A percentile compares a stretch with the other conserved stretches of the same genome.
Conservation (phyloP, 2,329 filamentous ascomycete genomes). For the Cytospora piceicola region DNA sequence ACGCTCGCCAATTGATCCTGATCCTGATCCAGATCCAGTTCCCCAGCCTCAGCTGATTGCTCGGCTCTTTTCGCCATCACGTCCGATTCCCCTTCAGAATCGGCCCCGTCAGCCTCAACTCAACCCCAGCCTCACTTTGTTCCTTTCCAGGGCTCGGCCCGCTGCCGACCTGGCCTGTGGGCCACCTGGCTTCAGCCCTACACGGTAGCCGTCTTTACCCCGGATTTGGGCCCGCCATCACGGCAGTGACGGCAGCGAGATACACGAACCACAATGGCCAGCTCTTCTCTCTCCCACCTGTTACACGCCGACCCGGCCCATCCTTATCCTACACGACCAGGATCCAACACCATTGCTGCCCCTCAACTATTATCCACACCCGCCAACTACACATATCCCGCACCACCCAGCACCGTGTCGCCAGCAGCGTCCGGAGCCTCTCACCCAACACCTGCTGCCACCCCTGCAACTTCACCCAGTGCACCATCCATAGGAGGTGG, state of each 20-base stretch:
- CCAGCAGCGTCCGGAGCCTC: conserved; percentile 22
- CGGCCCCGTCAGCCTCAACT: neutral
- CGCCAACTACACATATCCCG: conserved; percentile 20
- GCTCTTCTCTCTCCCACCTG: conserved; percentile 32
- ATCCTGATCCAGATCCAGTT: conserved; percentile 6
- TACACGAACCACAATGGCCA: conserved; percentile 27
- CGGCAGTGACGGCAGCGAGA: conserved; percentile 16
- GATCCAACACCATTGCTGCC: conserved; percentile 8
- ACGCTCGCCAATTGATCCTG: neutral
- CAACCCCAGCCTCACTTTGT: conserved; percentile 5
- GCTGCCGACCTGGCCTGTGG: conserved; percentile 22
- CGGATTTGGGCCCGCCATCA: neutral
- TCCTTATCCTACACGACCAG: conserved; percentile 2
- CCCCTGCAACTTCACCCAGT: conserved; percentile 30
- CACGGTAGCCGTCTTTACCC: conserved; percentile 6
- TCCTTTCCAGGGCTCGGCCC: conserved; percentile 22
- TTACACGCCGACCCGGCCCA: conserved; percentile 25
- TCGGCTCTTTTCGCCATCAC: conserved; percentile 7
- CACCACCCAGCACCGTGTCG: conserved; percentile 19
- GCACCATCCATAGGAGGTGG: conserved; percentile 34
- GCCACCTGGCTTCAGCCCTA: conserved; percentile 21
- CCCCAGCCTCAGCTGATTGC: conserved; percentile 6
- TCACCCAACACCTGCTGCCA: conserved; percentile 19
- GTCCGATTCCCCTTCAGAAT: conserved; percentile 7
- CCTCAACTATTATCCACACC: conserved; percentile 4